Conservation (phyloP, 306 rosid genomes). For the Sesbania bispinosa region DNA sequence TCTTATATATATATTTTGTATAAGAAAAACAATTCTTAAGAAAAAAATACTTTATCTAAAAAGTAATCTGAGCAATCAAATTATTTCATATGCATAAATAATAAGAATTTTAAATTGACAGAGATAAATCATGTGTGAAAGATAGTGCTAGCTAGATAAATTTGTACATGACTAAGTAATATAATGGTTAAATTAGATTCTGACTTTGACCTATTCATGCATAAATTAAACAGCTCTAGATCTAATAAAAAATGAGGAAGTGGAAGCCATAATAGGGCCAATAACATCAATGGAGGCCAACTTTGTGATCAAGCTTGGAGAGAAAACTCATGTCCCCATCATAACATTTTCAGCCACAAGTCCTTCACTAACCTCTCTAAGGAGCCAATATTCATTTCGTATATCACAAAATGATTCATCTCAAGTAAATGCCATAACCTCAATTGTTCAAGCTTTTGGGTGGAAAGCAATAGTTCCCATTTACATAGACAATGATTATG, state of each 20-base stretch:
- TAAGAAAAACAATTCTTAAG: too few relatives aligned
- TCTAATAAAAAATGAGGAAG: conserved; percentile 44
- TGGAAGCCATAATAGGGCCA: conserved; percentile 56
- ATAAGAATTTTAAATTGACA: too few relatives aligned
- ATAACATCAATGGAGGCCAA: conserved; percentile 43
- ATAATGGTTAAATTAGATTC: too few relatives aligned
- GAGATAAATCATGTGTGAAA: too few relatives aligned
- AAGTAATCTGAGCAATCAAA: too few relatives aligned
- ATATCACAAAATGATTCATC: conserved; percentile 37
- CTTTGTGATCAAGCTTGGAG: conserved; percentile 48
- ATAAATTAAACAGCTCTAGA: conserved; percentile 43
- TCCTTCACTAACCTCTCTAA: conserved; percentile 40
- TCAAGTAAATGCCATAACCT: conserved; percentile 42
- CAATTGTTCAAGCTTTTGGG: conserved; percentile 36
- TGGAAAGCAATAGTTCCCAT: conserved; percentile 56
- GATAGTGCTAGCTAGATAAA: too few relatives aligned
- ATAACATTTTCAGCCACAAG: conserved; percentile 54
- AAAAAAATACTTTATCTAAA: too few relatives aligned
- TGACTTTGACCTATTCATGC: too few relatives aligned
- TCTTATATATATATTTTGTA: too few relatives aligned
- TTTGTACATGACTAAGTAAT: too few relatives aligned
- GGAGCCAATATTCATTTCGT: conserved; percentile 46
- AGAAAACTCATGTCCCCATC: conserved; percentile 48
- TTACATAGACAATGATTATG: conserved; percentile 40
- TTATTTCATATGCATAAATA: too few relatives aligned